Conservation (phyloP, 352 stramenopile genomes). For the Pythium biforme region DNA sequence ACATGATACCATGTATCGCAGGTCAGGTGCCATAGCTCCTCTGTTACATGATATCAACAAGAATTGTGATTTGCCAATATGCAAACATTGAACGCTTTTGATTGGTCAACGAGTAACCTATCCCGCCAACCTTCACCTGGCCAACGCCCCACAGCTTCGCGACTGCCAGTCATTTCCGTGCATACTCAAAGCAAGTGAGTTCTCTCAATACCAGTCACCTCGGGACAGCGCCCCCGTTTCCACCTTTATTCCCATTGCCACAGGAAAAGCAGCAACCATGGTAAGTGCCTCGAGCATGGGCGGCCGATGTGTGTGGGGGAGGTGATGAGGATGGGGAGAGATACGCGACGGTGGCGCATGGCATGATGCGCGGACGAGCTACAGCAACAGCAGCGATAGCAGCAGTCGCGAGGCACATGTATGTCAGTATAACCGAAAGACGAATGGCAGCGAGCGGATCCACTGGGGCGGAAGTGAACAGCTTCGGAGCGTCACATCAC, state of each 20-base stretch:
- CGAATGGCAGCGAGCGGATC: neutral
- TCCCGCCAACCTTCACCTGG: conserved; percentile 33
- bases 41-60: neutral
- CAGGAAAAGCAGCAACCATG: conserved; percentile 89
- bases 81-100: conserved; percentile 18
- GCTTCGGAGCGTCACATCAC: neutral
- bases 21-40: neutral
- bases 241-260: conserved; percentile 78
- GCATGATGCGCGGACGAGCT: neutral
- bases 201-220: conserved; percentile 37
- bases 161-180: conserved; percentile 81
- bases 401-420: neutral
- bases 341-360: neutral
- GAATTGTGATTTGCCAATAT: conserved; percentile 11
- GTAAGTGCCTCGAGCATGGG: conserved; percentile 34
- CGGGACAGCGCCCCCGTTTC: conserved; percentile 27
- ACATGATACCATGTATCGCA: conserved; percentile 1
- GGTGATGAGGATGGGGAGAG: neutral
- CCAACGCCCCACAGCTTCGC: conserved; percentile 39
- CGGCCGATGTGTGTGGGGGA: neutral
- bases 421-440: too few species aligned
- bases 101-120: conserved; percentile 35
- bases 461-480: neutral
- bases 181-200: conserved; percentile 68
- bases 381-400: neutral